phyloP scores from a whole-genome alignment of 371 early-diverging fungal species.

The Blakeslea trispora region DNA sequence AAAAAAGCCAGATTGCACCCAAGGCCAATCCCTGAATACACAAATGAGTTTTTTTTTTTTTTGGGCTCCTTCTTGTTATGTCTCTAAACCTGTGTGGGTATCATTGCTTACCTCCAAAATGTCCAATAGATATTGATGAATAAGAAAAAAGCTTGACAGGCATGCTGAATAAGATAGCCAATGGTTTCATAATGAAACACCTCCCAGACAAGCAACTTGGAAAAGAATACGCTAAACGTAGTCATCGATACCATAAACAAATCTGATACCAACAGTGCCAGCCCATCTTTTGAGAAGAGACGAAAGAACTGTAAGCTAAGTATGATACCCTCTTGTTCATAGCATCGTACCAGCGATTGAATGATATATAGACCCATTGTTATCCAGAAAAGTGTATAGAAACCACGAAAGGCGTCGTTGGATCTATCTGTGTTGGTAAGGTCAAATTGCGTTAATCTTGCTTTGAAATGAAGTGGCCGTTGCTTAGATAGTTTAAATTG shows the following conservation, averaged over 20 bases:
- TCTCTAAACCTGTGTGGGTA: not conserved
- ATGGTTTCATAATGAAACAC: conserved; percentile 56
- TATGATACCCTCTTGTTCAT: conserved; percentile 67
- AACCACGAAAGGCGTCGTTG: conserved; percentile 75
- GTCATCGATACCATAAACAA: conserved; percentile 68
- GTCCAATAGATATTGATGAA: conserved; percentile 68
- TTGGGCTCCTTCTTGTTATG: not conserved
- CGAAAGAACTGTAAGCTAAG: conserved; percentile 62
- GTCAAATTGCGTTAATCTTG: conserved; percentile 49
- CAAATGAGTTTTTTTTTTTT: conserved; percentile 1
- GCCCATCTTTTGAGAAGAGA: conserved; percentile 68
- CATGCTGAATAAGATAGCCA: conserved; percentile 68
- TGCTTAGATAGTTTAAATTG: conserved; percentile 23
- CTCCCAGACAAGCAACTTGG: conserved; percentile 59
- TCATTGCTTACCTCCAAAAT: conserved; percentile 53
- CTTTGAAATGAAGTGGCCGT: conserved; percentile 37
- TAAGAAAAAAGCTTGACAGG: conserved; percentile 68
- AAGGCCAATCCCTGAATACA: conserved; percentile 75
- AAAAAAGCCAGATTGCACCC: conserved; percentile 91
- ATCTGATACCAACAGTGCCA: conserved; percentile 68
- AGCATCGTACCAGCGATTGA: conserved; percentile 69
- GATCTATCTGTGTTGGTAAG: conserved; percentile 44
- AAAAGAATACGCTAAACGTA: conserved; percentile 57
- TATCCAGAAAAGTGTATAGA: conserved; percentile 92
- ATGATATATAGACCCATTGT: conserved; percentile 79